Base-by-base conservation (phyloP, 768 basidiomycete genomes). In the Gautieria morchelliformis region DNA sequence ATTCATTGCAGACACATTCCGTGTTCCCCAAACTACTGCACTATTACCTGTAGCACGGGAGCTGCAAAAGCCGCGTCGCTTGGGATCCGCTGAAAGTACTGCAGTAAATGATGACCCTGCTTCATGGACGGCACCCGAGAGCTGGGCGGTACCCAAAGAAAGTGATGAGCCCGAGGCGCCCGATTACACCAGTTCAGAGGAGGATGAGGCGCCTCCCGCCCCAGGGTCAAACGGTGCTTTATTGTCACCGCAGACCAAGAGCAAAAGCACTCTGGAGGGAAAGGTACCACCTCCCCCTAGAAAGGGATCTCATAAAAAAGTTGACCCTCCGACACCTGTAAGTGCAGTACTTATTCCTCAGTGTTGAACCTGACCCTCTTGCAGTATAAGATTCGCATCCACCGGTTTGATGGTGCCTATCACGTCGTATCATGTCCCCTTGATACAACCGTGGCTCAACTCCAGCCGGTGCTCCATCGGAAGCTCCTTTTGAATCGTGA, bases 121-220 rank as follows among this genome's bases (percentile, higher is more conserved):
- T 41, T 54, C n/a, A 20, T 91, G 89, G 89, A 78, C 69, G 2
- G 72, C 89, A 5, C 89, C 89, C 1, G 80, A 89, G 64, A 88
- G 86, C 56, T 90, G 89, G 88, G 84, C 76, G 1, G 84, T 87
- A 14, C 78, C 79, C 48, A 76, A 74, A 52, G 75, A 76, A 4
- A 77, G 71, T 5, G 70, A 68, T 47, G 73, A 74, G 11, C 66
- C 60, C 3, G 71, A 68, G 7, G 72, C 68, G 4, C 73, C 69
- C 2, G 72, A 71, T 19, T 69, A 75, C 46, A 72, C 77, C 1
- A 71, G 72, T 20, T 77, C 78, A 19, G 78, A 78, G 55, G 71
- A 76, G 22, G 68, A 67, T 50, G 59, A 62, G 46, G 60, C 64
- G 65, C 51, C 3, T 61, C 9, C 47, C 58, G 48, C 51, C 63